Conservation (phyloP, 768 basidiomycete species). For the Tylopilus subfusipes region DNA sequence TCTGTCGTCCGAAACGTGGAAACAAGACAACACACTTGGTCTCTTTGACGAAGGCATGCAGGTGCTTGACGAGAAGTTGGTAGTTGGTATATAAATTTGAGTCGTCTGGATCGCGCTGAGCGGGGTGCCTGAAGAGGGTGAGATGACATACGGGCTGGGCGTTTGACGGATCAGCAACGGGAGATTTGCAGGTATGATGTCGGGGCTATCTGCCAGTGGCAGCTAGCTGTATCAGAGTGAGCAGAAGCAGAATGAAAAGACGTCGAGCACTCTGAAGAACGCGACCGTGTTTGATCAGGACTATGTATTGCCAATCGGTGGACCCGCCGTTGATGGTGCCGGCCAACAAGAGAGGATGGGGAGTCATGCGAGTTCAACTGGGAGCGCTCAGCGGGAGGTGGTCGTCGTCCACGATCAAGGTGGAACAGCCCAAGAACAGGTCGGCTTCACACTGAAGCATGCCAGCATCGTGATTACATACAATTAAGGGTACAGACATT, state of each 20-base stretch:
- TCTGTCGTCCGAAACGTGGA: neutral
- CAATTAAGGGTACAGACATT: slow-evolving; percentile 17
- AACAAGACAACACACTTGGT: slow-evolving; percentile 43
- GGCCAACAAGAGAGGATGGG: too few relatives aligned
- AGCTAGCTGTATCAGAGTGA: slow-evolving; percentile 31
- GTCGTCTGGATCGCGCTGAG: slow-evolving; percentile 30
- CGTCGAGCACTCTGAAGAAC: too few relatives aligned
- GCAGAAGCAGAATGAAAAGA: too few relatives aligned
- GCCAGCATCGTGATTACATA: slow-evolving; percentile 24
- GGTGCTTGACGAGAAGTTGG: slow-evolving; percentile 55
- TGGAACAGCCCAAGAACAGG: too few relatives aligned
- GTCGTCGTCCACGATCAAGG: too few relatives aligned
- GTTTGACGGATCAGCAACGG: slow-evolving; percentile 37
- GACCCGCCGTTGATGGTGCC: too few relatives aligned
- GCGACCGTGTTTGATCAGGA: too few relatives aligned
- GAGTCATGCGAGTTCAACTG: too few relatives aligned
- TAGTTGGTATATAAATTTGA: slow-evolving; percentile 47
- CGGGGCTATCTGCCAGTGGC: slow-evolving; percentile 46
- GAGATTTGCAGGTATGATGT: slow-evolving; percentile 48
- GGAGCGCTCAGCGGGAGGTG: too few relatives aligned
- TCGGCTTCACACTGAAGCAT: neutral
- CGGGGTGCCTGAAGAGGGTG: neutral
- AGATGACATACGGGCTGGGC: slow-evolving; percentile 37
- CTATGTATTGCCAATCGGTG: too few relatives aligned
- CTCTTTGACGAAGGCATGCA: slow-evolving; percentile 74